A percentile compares a stretch with the other conserved stretches of the same genome.
Evolutionary conservation across 192 early-diverging fungal species (phyloP).

Genomic region (Coemansia umbellata): DNA sequence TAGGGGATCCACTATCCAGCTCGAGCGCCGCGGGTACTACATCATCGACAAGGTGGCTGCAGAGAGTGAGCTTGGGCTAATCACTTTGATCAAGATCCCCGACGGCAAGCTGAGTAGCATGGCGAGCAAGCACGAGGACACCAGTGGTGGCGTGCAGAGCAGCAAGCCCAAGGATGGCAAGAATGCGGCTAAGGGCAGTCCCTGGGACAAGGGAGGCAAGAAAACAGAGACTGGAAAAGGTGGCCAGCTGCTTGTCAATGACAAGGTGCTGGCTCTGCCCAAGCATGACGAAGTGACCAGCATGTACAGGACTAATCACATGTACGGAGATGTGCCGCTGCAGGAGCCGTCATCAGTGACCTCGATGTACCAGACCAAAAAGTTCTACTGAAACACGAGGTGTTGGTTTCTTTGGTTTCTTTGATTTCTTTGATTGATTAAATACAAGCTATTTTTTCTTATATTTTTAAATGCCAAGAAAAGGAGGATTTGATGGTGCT

Average conservation of each 20-base stretch:
- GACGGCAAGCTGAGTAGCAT: slow-evolving; percentile 81
- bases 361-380: slow-evolving; percentile 28
- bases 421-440: background rate
- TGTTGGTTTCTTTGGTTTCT: background rate
- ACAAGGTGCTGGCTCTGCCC: slow-evolving; percentile 9
- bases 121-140: slow-evolving; percentile 59
- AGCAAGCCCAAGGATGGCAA: background rate
- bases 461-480: too few species aligned
- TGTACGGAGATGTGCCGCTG: slow-evolving; percentile 35
- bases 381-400: slow-evolving; percentile 17
- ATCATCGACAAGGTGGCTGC: slow-evolving; percentile 73
- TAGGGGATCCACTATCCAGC: slow-evolving; percentile 85
- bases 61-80: slow-evolving; percentile 47
- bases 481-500: too few species aligned
- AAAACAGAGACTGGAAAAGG: background rate
- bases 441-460: too few species aligned
- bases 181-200: slow-evolving; percentile 12
- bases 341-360: slow-evolving; percentile 8
- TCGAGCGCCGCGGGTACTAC: slow-evolving; percentile 95
- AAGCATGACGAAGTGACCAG: slow-evolving; percentile 8
- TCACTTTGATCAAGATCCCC: slow-evolving; percentile 82
- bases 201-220: slow-evolving; percentile 36
- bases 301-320: slow-evolving; percentile 29
- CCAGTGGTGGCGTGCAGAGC: background rate
- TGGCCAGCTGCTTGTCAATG: background rate